Base-by-base conservation (phyloP, 768 basidiomycete genomes). In the Gloeostereum incarnatum region DNA sequence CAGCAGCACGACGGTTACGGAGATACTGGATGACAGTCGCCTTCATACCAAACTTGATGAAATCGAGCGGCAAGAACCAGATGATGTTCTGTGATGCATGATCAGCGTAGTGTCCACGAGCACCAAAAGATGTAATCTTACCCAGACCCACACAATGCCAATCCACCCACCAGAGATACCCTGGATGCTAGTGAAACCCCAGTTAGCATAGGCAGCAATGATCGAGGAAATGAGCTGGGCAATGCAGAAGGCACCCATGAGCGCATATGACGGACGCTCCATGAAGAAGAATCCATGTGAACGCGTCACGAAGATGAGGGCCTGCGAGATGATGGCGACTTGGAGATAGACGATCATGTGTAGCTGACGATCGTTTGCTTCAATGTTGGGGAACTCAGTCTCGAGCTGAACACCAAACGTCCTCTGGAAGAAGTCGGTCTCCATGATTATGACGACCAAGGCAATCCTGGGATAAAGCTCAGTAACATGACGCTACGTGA, bases 311-410 rank as follows among this genome's bases (percentile, higher is more conserved):
- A 94, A 94, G 66, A 94, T 96, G 47, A 98, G 71, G 2, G 94
- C 94, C 61, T 98, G 94, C 32, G 94, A 97, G 67, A 98, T 98
- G 63, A 97, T 93, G 44, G 94, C 94, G 42, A 98, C 94, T 66
- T 94, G 90, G 49, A 93, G 75, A 71, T 96, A 94, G 56, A 92
- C 71, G 51, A 96, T 75, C 67, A 82, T 85, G 70, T 94, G 90
- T 4, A 92, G 66, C 49, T 80, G 68, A n/a, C 57, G 60, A 57
- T 89, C 83, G 57, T 85, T 85, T 48, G 68, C 62, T 23, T 59
- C 38, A 35, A 69, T 60, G n/a, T n/a, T n/a, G 41, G 59, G 61
- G 41, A 40, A 36, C n/a, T n/a, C n/a, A 13, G 54, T 42, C 21
- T 56, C 47, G 51, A 86, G 71, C 0, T 58, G 50, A 36, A 92